phyloP scores from a whole-genome alignment of 306 rosid species.

The Purshia tridentata region DNA sequence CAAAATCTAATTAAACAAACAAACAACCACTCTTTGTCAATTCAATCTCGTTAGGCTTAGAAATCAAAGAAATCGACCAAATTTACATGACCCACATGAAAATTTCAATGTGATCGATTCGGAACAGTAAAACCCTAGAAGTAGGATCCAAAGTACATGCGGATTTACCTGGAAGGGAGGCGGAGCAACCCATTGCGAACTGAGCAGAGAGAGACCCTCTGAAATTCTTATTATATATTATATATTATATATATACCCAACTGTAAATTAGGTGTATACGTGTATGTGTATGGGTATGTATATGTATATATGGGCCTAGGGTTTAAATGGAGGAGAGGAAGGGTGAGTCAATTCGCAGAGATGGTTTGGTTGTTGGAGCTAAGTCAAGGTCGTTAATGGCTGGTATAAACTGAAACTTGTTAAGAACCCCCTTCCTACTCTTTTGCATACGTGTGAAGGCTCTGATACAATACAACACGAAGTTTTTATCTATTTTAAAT shows the following conservation, averaged over 20 bases:
- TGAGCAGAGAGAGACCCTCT: neutral
- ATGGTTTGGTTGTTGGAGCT: neutral
- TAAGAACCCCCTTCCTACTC: too few species aligned
- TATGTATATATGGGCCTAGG: neutral
- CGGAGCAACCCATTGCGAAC: slow-evolving; percentile 68
- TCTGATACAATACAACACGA: too few species aligned
- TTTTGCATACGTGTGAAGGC: too few species aligned
- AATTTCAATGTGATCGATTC: neutral
- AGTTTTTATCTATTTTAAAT: too few species aligned
- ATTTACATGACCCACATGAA: neutral
- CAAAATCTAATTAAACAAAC: slow-evolving; percentile 1
- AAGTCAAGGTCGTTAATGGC: slow-evolving; percentile 26
- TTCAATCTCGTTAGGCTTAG: slow-evolving; percentile 21
- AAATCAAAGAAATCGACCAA: slow-evolving; percentile 15
- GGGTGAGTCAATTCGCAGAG: slow-evolving; percentile 4
- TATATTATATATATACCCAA: neutral
- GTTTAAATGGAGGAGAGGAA: neutral
- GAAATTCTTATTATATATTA: neutral
- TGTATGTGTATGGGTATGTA: too few species aligned
- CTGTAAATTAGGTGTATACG: neutral
- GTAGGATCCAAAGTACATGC: neutral
- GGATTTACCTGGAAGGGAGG: slow-evolving; percentile 67
- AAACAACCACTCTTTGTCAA: neutral
- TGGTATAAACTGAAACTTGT: slow-evolving; percentile 3
- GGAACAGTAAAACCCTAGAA: neutral